These are phyloP conservation scores for Fusarium sp. DNA, from an alignment of 2,329 filamentous ascomycete genomes.

Conservation along the genomic window DNA sequence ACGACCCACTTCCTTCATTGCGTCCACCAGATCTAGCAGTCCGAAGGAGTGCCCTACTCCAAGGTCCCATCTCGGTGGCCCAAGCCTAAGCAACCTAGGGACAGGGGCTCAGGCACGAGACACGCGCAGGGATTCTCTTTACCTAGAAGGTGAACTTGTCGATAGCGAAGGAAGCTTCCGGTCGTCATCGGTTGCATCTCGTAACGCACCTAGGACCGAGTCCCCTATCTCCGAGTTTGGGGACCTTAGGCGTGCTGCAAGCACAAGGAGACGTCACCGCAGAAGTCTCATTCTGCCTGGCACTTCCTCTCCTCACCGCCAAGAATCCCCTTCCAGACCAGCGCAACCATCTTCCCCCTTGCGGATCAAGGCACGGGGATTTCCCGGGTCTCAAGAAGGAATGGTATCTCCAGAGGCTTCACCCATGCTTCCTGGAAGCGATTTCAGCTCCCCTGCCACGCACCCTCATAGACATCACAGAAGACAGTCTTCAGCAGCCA, in stretches of 20 bases:
- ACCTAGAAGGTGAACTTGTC: slow-evolving; percentile 82
- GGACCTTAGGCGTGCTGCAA: slow-evolving; percentile 75
- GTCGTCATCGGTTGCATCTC: slow-evolving; percentile 77
- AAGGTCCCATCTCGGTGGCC: slow-evolving; percentile 73
- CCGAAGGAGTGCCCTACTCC: slow-evolving; percentile 91
- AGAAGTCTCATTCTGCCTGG: slow-evolving; percentile 84
- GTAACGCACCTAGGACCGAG: slow-evolving; percentile 74
- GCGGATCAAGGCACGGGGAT: slow-evolving; percentile 80
- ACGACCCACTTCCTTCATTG: slow-evolving; percentile 64
- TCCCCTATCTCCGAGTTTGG: slow-evolving; percentile 90
- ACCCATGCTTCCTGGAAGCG: slow-evolving; percentile 81
- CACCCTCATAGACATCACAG: slow-evolving; percentile 73
- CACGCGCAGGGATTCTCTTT: slow-evolving; percentile 77
- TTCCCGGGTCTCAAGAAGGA: slow-evolving; percentile 66
- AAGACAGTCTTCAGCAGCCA: slow-evolving; percentile 87
- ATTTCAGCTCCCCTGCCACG: slow-evolving; percentile 78
- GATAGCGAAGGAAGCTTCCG: slow-evolving; percentile 89
- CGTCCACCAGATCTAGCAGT: slow-evolving; percentile 86
- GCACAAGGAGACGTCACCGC: slow-evolving; percentile 82
- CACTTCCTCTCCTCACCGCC: slow-evolving; percentile 78
- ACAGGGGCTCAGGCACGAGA: slow-evolving; percentile 60
- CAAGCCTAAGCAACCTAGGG: slow-evolving; percentile 63
- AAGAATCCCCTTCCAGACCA: slow-evolving; percentile 84
- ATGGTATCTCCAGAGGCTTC: slow-evolving; percentile 87
- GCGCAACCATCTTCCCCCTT: slow-evolving; percentile 86